phyloP scores from a whole-genome alignment of 2,329 filamentous ascomycete genomes.

The Fusarium compactum region DNA sequence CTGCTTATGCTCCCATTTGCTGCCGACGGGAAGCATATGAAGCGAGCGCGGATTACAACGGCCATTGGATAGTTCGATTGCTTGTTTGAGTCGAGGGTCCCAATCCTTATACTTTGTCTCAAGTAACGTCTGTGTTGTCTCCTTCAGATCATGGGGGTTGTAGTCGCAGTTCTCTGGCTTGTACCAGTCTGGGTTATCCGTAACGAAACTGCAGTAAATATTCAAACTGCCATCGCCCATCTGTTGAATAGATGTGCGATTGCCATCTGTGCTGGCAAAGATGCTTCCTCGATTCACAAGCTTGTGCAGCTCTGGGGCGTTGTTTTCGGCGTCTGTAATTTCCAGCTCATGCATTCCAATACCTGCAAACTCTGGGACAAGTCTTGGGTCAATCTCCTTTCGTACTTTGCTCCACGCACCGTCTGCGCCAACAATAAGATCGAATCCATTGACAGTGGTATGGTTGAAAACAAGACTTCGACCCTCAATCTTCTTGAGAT shows the following conservation, averaged over 20 bases:
- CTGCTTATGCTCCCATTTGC: slow-evolving; percentile 59
- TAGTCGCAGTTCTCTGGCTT: slow-evolving; percentile 57
- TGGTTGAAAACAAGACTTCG: slow-evolving; percentile 55
- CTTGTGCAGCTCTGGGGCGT: slow-evolving; percentile 58
- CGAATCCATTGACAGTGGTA: slow-evolving; percentile 53
- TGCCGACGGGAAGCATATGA: slow-evolving; percentile 65
- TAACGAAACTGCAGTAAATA: slow-evolving; percentile 54
- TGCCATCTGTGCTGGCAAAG: slow-evolving; percentile 59
- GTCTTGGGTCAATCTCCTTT: slow-evolving; percentile 49
- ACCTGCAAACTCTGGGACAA: slow-evolving; percentile 60
- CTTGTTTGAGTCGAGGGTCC: slow-evolving; percentile 56
- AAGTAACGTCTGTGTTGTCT: slow-evolving; percentile 55
- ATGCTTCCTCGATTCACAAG: slow-evolving; percentile 61
- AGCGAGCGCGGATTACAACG: slow-evolving; percentile 58
- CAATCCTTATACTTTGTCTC: slow-evolving; percentile 55
- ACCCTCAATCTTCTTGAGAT: slow-evolving; percentile 55
- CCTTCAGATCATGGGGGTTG: slow-evolving; percentile 55
- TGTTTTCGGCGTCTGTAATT: slow-evolving; percentile 56
- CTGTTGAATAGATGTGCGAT: slow-evolving; percentile 55
- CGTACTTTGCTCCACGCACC: slow-evolving; percentile 55
- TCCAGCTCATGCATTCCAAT: slow-evolving; percentile 58
- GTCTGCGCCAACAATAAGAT: slow-evolving; percentile 54
- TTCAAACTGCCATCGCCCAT: slow-evolving; percentile 63
- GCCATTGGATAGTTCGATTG: slow-evolving; percentile 56
- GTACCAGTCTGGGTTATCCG: slow-evolving; percentile 55